phyloP scores from a whole-genome alignment of 441 rosid species.

The Adansonia rubrostipa region DNA sequence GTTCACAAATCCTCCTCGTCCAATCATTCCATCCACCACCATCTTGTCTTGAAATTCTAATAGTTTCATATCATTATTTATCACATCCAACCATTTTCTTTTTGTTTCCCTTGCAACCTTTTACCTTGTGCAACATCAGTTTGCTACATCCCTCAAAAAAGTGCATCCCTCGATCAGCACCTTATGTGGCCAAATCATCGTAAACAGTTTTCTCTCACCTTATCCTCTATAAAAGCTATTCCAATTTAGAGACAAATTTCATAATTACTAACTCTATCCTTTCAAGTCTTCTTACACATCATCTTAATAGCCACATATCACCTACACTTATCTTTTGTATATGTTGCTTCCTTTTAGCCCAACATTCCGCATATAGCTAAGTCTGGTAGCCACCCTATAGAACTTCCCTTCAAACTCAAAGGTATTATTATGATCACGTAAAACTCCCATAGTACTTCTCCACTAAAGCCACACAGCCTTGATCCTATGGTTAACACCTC shows the following conservation, averaged over 20 bases:
- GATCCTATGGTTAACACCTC: neutral
- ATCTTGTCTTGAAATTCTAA: neutral
- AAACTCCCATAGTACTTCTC: neutral
- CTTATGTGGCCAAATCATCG: neutral
- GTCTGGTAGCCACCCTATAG: neutral
- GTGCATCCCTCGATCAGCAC: neutral
- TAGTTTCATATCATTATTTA: constrained; percentile 13
- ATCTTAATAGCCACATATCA: neutral
- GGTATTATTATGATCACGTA: neutral
- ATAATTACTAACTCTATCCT: neutral
- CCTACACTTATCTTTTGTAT: neutral
- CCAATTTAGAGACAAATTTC: neutral
- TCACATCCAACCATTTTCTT: neutral
- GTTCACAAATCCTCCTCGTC: neutral
- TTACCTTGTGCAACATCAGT: neutral
- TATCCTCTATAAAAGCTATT: neutral
- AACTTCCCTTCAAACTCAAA: neutral
- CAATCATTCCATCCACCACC: neutral
- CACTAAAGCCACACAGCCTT: neutral
- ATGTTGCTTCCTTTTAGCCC: neutral
- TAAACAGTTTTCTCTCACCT: neutral
- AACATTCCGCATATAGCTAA: neutral
- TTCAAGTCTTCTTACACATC: neutral
- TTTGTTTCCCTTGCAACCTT: neutral
- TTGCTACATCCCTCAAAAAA: neutral